These are phyloP conservation scores for Suillus clintonianus DNA, from an alignment of 768 basidiomycete species.

Conservation along the genomic window DNA sequence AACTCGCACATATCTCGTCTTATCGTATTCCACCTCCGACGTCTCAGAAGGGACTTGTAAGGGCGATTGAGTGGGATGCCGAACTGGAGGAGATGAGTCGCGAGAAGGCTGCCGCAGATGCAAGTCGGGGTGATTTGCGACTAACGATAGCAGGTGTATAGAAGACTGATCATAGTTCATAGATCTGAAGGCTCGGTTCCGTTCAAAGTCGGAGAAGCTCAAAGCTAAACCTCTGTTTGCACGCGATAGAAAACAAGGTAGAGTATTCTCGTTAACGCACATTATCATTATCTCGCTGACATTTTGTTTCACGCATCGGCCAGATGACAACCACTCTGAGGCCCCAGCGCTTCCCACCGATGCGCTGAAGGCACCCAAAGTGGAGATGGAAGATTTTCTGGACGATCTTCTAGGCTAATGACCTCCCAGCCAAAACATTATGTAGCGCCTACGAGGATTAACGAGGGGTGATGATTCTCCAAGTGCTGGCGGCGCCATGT, in stretches of 20 bases:
- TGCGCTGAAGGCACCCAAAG: constrained; percentile 39
- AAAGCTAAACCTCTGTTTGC: constrained; percentile 36
- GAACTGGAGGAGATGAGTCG: constrained; percentile 63
- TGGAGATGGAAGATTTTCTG: constrained; percentile 70
- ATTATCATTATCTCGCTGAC: too few relatives aligned
- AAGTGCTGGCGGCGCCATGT: too few relatives aligned
- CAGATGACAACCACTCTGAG: too few relatives aligned
- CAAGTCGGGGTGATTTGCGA: constrained; percentile 59
- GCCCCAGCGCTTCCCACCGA: constrained; percentile 57
- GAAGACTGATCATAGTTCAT: constrained; percentile 2
- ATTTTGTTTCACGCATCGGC: too few relatives aligned
- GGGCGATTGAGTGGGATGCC: constrained; percentile 69
- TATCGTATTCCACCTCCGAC: constrained; percentile 15
- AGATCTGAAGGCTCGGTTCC: constrained; percentile 64
- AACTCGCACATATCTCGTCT: constrained; percentile 53
- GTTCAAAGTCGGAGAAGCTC: constrained; percentile 53
- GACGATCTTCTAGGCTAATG: too few relatives aligned
- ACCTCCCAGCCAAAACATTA: too few relatives aligned
- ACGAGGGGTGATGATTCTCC: too few relatives aligned
- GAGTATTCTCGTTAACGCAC: too few relatives aligned
- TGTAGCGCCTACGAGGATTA: too few relatives aligned
- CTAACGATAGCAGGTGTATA: background rate
- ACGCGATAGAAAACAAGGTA: constrained; percentile 44
- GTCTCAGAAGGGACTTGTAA: constrained; percentile 62
- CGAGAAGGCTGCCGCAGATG: constrained; percentile 76